These are phyloP conservation scores for Plasmodium adleri DNA, from an alignment of 169 alveolate species.

Conservation along the genomic window DNA sequence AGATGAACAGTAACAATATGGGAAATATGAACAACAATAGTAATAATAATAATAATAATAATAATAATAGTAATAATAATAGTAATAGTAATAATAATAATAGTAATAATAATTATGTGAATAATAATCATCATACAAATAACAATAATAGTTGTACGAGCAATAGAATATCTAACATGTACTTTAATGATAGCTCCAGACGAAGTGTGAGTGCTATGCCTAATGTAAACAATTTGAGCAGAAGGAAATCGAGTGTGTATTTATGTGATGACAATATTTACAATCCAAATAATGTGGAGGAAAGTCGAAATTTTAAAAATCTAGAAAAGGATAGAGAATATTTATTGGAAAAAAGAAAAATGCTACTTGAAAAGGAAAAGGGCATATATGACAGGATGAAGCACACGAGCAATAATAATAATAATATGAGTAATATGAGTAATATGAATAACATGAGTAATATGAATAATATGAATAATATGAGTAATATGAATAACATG, in stretches of 20 bases:
- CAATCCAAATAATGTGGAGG: slow-evolving; percentile 5
- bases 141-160: slow-evolving; percentile 41
- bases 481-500: not conserved
- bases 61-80: not conserved
- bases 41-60: not conserved
- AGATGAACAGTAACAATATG: not conserved
- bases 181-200: slow-evolving; percentile 68
- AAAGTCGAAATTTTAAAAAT: slow-evolving; percentile 24
- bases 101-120: too few relatives aligned
- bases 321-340: slow-evolving; percentile 75
- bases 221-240: slow-evolving; percentile 30
- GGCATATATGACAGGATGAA: slow-evolving; percentile 37
- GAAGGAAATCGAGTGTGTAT: slow-evolving; percentile 12
- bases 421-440: slow-evolving; percentile 38
- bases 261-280: slow-evolving; percentile 18
- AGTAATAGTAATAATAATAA: not conserved
- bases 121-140: too few relatives aligned
- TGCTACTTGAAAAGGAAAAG: slow-evolving; percentile 59
- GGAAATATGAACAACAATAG: too few relatives aligned
- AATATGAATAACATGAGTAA: too few relatives aligned
- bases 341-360: slow-evolving; percentile 50
- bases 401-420: slow-evolving; percentile 21
- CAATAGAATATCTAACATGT: slow-evolving; percentile 55
- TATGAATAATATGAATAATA: not conserved
- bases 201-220: slow-evolving; percentile 75